Base-by-base conservation (phyloP, 2,329 filamentous ascomycete genomes). In the Pestalotiopsis sp. region DNA sequence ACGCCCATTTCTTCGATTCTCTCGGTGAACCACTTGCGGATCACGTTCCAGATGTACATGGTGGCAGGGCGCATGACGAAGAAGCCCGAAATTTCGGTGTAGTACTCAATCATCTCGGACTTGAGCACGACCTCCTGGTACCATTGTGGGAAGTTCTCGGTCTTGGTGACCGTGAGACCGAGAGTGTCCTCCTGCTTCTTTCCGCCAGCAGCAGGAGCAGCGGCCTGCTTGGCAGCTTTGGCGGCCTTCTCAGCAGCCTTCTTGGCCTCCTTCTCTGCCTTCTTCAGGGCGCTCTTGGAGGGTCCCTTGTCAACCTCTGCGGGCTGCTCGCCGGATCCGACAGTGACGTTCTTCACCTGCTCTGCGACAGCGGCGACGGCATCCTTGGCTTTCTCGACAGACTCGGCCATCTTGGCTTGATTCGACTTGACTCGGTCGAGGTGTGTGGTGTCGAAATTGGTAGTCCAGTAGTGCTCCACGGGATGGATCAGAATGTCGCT, bases 41-140 rank as follows among this genome's bases (percentile, higher is more conserved):
- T 91, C 38, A 83, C 83, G 76, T 85, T 87, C 90, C 90, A 91
- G 75, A 91, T 87, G 79, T 90, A 86, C 89, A 91, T 91, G 72
- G 88, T 84, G 41, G 87, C 81, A 66, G 89, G 91, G 71, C 93
- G 95, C 80, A 97, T 88, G 80, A 98, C 96, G 82, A 97, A 98
- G 85, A 97, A 98, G 63, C 95, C 93, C n/a, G 95, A 93, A 71
- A 98, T 95, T 83, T 83, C 81, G 65, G 74, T 84, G 80, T 98
- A 98, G 88, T 98, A 99, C 78, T 97, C 95, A 76, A 98, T 91
- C 92, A 99, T 93, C 80, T 98, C 94, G 75, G 94, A 93, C 88
- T 99, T 99, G 78, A 95, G 91, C 68, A 99, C 92, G 70, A 98
- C 93, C 83, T 99, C 95, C 83, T 97, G 94, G 83, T 99, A 99